Percentiles rank a stretch among this genome's conserved stretches.
phyloP scores from a whole-genome alignment of 1,284 basidiomycete species.

The Kwoniella shivajii region DNA sequence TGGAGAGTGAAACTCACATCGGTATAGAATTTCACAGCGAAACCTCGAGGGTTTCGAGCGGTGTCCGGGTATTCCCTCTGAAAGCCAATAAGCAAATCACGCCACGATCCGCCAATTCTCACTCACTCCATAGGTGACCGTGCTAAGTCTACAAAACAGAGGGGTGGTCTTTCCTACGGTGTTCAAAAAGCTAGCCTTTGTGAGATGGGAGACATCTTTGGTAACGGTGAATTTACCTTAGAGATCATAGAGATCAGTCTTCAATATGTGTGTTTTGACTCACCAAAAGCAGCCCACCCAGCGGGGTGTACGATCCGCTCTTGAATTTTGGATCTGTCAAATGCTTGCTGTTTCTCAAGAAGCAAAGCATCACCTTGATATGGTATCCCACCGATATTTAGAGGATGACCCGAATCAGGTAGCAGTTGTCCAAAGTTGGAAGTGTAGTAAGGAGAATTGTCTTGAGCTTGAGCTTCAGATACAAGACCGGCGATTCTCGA shows the following conservation, averaged over 20 bases:
- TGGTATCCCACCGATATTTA: constrained; percentile 49
- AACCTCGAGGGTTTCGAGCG: constrained; percentile 40
- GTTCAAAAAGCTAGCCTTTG: constrained; percentile 40
- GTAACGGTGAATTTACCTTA: constrained; percentile 39
- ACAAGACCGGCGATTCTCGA: constrained; percentile 45
- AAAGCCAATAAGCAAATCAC: background rate
- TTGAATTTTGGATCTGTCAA: constrained; percentile 42
- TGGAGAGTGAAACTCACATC: constrained; percentile 14
- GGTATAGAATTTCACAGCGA: constrained; percentile 48
- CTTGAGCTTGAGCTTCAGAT: constrained; percentile 33
- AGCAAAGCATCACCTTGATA: constrained; percentile 43
- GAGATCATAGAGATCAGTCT: background rate
- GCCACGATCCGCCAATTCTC: background rate
- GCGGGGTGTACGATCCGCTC: constrained; percentile 50
- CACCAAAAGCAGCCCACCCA: constrained; percentile 46
- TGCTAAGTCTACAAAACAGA: constrained; percentile 35
- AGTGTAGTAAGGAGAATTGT: constrained; percentile 44
- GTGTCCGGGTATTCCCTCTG: constrained; percentile 42
- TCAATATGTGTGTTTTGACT: background rate
- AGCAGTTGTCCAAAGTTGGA: constrained; percentile 49
- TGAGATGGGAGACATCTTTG: constrained; percentile 40
- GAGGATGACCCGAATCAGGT: constrained; percentile 39
- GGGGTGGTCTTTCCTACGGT: constrained; percentile 40
- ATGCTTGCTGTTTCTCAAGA: constrained; percentile 50
- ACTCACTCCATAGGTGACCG: constrained; percentile 45